Percentiles rank a stretch among this genome's conserved stretches.
These are phyloP conservation scores for Simplicillium sp. DNA, from an alignment of 2,329 filamentous ascomycete genomes.

Conservation along the genomic window DNA sequence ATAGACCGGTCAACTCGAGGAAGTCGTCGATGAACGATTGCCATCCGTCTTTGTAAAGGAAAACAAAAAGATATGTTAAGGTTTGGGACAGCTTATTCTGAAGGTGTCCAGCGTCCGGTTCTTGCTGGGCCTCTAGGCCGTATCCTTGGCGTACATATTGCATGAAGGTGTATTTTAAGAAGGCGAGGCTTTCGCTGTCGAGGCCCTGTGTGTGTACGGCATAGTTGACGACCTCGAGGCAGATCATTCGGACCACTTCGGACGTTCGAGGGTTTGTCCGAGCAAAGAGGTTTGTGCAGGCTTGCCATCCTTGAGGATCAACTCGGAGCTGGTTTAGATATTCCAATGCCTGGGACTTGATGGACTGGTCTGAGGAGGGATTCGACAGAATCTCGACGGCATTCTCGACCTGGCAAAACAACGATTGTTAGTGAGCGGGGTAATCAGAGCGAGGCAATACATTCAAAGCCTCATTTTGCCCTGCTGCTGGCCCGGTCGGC, in stretches of 20 bases:
- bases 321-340: constrained; percentile 70
- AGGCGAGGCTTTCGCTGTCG: constrained; percentile 60
- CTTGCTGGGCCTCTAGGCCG: constrained; percentile 44
- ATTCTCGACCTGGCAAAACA: constrained; percentile 63
- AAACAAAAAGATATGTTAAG: constrained; percentile 84
- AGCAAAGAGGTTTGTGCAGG: constrained; percentile 78
- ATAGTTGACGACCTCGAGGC: constrained; percentile 89
- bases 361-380: constrained; percentile 61
- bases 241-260: constrained; percentile 81
- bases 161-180: constrained; percentile 73
- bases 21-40: constrained; percentile 87
- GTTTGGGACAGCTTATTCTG: constrained; percentile 98
- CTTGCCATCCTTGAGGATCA: constrained; percentile 82
- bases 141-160: constrained; percentile 74
- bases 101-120: constrained; percentile 63
- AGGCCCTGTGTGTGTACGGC: constrained; percentile 74
- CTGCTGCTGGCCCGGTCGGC: constrained; percentile 15
- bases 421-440: constrained; percentile 9
- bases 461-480: neutral
- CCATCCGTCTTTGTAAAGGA: constrained; percentile 80
- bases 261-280: constrained; percentile 58
- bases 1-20: constrained; percentile 58
- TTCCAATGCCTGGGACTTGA: constrained; percentile 76
- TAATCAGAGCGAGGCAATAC: neutral
- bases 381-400: constrained; percentile 92